Percentiles rank a stretch among this genome's conserved stretches.
These are phyloP conservation scores for Arabis alpina DNA, from an alignment of 345 rosid genomes.

Conservation along the genomic window DNA sequence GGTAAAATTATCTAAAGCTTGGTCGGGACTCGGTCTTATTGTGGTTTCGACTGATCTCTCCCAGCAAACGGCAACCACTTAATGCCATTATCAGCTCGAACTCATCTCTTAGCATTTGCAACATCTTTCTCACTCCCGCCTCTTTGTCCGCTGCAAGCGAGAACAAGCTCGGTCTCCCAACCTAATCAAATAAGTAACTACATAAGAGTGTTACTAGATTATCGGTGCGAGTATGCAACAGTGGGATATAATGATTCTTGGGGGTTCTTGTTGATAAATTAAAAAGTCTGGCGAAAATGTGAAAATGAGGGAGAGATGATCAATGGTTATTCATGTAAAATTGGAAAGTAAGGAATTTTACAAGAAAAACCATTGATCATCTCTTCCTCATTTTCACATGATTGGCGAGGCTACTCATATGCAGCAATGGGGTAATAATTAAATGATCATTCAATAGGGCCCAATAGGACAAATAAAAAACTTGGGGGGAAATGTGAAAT, in stretches of 20 bases:
- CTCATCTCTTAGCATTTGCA: conserved; percentile 80
- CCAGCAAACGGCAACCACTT: conserved; percentile 80
- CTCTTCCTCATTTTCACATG: no score
- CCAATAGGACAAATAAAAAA: no score
- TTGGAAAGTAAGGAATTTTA: no score
- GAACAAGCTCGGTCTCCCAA: conserved; percentile 87
- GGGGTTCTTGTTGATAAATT: not conserved
- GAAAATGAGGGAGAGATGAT: not conserved
- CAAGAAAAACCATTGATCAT: no score
- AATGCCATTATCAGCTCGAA: conserved; percentile 92
- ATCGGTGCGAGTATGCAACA: not conserved
- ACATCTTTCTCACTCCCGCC: conserved; percentile 68
- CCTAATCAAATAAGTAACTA: conserved; percentile 43
- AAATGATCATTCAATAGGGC: no score
- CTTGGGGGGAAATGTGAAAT: no score
- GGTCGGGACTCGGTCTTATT: conserved; percentile 55
- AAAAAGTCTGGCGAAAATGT: not conserved
- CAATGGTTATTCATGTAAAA: not conserved
- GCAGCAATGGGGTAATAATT: no score
- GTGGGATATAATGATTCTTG: not conserved
- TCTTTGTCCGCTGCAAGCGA: conserved; percentile 86
- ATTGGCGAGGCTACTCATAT: no score
- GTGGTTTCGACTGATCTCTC: conserved; percentile 81
- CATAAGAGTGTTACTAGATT: not conserved
- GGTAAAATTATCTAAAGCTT: conserved; percentile 43